Evolutionary conservation across 805 yeast genomes (phyloP), one percentile per base, ranked within the genome.

Genomic region (Tetrapisispora namnaoensis): DNA sequence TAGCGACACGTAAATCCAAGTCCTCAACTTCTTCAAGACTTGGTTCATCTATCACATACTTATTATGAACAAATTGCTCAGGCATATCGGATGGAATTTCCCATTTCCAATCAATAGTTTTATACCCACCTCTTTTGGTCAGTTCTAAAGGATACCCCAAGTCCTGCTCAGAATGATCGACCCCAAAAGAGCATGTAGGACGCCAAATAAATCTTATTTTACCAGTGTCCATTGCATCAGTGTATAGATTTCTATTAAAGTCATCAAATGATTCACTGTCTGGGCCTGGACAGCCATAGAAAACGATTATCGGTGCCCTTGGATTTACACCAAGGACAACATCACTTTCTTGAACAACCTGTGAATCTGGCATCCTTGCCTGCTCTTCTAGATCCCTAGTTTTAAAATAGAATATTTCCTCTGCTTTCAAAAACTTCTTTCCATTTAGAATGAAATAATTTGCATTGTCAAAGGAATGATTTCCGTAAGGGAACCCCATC

Each of bases 321-420:
- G 53, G 42, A 10, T 60, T 60, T 2, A 53, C 43, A 0, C 95
- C 95, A 44, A 86, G 71, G 0, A 83, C 68, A 49, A 88, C 71
- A 58, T 91, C 97, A 51, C 77, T 75, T 0, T 78, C 70, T 3
- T 67, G 42, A 16, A 67, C 28, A 2, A 57, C 45, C 4, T 51
- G 44, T 4, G 51, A 50, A 42, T 60, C 64, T 1, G 54, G 43
- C 9, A 55, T 30, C 21, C 24, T 24, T 8, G 55, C 50, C 46
- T 63, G 68, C 11, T 46, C 49, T 22, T 52, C 47, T 6, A 61
- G 56, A n/a, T 69, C 67, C 24, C 70, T 70, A 0, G 87, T 77
- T 61, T 83, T 82, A 49, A 93, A 70, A 2, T 96, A 95, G 63
- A 78, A 93, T 1, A 88, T 75, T 49, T 84, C 95, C 48, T 79